A percentile compares a stretch with the other conserved stretches of the same genome.
These are phyloP conservation scores for Mariannaea elegans DNA, from an alignment of 2,329 filamentous ascomycete genomes.

Conservation along the genomic window DNA sequence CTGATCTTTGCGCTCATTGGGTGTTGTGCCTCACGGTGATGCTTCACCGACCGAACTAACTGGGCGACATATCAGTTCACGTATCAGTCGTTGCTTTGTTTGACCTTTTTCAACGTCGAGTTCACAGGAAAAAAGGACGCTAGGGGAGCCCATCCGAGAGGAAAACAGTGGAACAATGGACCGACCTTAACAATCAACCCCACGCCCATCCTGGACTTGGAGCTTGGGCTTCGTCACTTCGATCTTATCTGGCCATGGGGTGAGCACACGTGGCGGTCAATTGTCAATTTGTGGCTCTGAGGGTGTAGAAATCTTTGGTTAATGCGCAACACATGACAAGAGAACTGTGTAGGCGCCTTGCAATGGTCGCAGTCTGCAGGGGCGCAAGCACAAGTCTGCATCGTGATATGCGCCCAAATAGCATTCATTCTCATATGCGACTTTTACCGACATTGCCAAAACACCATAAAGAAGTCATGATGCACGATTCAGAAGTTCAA, in stretches of 20 bases:
- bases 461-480: conserved; percentile 5
- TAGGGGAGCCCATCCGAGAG: conserved; percentile 12
- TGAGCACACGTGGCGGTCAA: conserved; percentile 20
- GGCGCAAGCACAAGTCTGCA: not conserved
- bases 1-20: conserved; percentile 27
- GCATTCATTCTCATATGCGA: not conserved
- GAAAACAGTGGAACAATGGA: conserved; percentile 18
- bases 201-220: conserved; percentile 12
- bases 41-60: not conserved
- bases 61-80: not conserved
- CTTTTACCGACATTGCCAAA: not conserved
- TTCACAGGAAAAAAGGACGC: conserved; percentile 1
- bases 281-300: conserved; percentile 8
- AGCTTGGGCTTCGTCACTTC: conserved; percentile 16
- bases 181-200: conserved; percentile 15
- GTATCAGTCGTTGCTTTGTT: not conserved
- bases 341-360: not conserved
- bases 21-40: conserved; percentile 11
- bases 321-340: not conserved
- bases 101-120: not conserved
- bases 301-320: not conserved
- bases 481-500: not conserved
- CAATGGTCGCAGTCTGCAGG: not conserved
- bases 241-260: conserved; percentile 16
- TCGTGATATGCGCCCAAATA: not conserved